Percentiles rank a stretch among this genome's conserved stretches.
phyloP scores from a whole-genome alignment of 768 basidiomycete species.

The Mycena indigotica region DNA sequence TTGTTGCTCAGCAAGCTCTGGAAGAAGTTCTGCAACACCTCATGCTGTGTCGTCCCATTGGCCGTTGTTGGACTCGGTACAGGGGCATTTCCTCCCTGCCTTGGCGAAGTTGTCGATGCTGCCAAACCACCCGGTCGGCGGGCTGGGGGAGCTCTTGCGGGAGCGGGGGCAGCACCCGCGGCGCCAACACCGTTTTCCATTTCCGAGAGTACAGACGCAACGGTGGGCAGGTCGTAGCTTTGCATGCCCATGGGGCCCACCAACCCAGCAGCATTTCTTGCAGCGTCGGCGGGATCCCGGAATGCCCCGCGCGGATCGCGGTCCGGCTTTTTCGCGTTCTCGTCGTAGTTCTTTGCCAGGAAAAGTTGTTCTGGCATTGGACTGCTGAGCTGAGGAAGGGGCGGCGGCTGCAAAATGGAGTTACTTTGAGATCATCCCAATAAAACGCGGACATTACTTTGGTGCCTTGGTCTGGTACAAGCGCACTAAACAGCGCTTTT shows the following conservation, averaged over 20 bases:
- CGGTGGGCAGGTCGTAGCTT: slow-evolving; percentile 82
- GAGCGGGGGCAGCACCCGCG: slow-evolving; percentile 27
- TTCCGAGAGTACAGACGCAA: slow-evolving; percentile 83
- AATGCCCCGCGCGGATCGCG: slow-evolving; percentile 89
- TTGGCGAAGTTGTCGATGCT: slow-evolving; percentile 38
- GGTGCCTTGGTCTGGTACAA: slow-evolving; percentile 75
- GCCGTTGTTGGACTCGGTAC: slow-evolving; percentile 25
- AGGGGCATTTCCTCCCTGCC: slow-evolving; percentile 25
- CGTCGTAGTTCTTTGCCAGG: slow-evolving; percentile 88
- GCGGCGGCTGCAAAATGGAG: slow-evolving; percentile 48
- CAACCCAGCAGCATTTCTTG: slow-evolving; percentile 66
- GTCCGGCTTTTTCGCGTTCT: slow-evolving; percentile 86
- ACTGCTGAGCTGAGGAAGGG: slow-evolving; percentile 75
- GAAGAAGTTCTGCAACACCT: slow-evolving; percentile 88
- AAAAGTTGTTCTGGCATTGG: slow-evolving; percentile 90
- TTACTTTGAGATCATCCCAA: too few relatives aligned
- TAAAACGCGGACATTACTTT: slow-evolving; percentile 50
- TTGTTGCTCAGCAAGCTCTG: slow-evolving; percentile 75
- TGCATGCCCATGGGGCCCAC: slow-evolving; percentile 93
- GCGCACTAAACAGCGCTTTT: slow-evolving; percentile 62
- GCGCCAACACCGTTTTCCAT: slow-evolving; percentile 71
- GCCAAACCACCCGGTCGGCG: slow-evolving; percentile 43
- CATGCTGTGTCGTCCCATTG: slow-evolving; percentile 66
- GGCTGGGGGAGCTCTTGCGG: slow-evolving; percentile 27
- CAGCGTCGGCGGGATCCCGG: slow-evolving; percentile 69